A percentile compares a stretch with the other conserved stretches of the same genome.
phyloP scores from a whole-genome alignment of 2,329 filamentous ascomycete genomes.

The Fusarium longipes region DNA sequence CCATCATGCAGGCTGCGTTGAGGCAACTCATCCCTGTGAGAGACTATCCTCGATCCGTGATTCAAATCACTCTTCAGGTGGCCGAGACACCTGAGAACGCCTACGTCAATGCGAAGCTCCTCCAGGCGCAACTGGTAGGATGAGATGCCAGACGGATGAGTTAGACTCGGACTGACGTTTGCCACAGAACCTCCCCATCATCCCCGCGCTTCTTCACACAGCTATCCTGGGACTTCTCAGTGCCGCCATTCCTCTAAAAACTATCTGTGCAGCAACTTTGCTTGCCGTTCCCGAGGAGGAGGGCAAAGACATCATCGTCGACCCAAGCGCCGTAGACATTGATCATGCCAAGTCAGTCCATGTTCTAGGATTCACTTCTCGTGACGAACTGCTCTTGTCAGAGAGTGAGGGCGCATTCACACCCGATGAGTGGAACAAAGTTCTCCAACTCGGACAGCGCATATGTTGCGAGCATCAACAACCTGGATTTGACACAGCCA shows the following conservation, averaged over 20 bases:
- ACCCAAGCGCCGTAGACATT: slow-evolving; percentile 73
- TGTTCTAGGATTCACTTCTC: slow-evolving; percentile 83
- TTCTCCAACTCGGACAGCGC: slow-evolving; percentile 71
- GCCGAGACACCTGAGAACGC: slow-evolving; percentile 75
- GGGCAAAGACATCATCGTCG: slow-evolving; percentile 59
- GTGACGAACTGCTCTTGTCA: slow-evolving; percentile 77
- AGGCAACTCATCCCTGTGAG: slow-evolving; percentile 79
- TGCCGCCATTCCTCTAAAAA: slow-evolving; percentile 82
- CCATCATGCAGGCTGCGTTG: slow-evolving; percentile 76
- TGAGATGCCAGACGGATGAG: not conserved
- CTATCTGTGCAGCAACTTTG: slow-evolving; percentile 74
- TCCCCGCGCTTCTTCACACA: slow-evolving; percentile 86
- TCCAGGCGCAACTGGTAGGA: slow-evolving; percentile 70
- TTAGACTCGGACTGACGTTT: slow-evolving; percentile 26
- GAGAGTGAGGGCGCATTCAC: slow-evolving; percentile 87
- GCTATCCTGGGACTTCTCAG: slow-evolving; percentile 82
- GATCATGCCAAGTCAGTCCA: slow-evolving; percentile 77
- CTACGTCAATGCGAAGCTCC: slow-evolving; percentile 69
- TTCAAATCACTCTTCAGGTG: slow-evolving; percentile 86
- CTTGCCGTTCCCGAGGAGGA: slow-evolving; percentile 66
- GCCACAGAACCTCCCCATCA: slow-evolving; percentile 76
- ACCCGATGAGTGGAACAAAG: slow-evolving; percentile 78
- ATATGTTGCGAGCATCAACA: slow-evolving; percentile 67
- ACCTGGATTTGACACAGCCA: slow-evolving; percentile 55
- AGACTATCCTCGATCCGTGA: slow-evolving; percentile 79